A percentile compares a stretch with the other conserved stretches of the same genome.
phyloP scores from a whole-genome alignment of 1,284 basidiomycete species.

The Melanopsichium pennsylvanicum region DNA sequence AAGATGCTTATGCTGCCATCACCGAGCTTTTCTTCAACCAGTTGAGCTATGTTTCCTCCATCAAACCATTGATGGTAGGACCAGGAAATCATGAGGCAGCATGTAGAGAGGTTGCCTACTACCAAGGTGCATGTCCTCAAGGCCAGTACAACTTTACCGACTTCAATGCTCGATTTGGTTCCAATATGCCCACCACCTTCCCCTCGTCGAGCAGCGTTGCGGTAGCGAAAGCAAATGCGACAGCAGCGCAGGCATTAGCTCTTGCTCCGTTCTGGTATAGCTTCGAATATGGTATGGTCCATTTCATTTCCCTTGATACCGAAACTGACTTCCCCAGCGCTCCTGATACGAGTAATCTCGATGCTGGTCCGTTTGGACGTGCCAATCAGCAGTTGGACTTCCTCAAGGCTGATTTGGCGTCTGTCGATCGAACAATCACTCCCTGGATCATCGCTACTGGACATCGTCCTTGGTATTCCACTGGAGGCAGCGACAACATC shows the following conservation, averaged over 20 bases:
- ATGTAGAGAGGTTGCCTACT: constrained; percentile 24
- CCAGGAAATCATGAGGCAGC: constrained; percentile 56
- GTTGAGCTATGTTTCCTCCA: constrained; percentile 58
- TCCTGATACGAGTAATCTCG: constrained; percentile 43
- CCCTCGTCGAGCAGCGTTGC: constrained; percentile 8
- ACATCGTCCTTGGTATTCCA: constrained; percentile 62
- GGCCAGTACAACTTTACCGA: constrained; percentile 56
- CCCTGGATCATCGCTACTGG: constrained; percentile 66
- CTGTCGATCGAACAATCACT: constrained; percentile 65
- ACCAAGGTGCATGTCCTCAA: constrained; percentile 29
- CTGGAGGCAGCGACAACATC: constrained; percentile 30
- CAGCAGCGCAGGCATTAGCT: constrained; percentile 10
- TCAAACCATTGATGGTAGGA: constrained; percentile 51
- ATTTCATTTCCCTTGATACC: constrained; percentile 53
- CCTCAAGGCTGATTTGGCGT: constrained; percentile 63
- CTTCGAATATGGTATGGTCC: constrained; percentile 51
- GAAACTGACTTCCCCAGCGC: constrained; percentile 51
- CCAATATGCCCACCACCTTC: constrained; percentile 46
- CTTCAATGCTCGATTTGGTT: constrained; percentile 26
- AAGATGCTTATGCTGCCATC: constrained; percentile 47
- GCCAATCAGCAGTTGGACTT: constrained; percentile 42
- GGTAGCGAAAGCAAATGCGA: constrained; percentile 9
- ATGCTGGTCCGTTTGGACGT: constrained; percentile 22
- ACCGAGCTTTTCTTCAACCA: constrained; percentile 66
- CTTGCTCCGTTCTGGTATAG: constrained; percentile 47